Evolutionary conservation across 192 early-diverging fungal genomes (phyloP).

Genomic region (Phlyctochytrium bullatum): DNA sequence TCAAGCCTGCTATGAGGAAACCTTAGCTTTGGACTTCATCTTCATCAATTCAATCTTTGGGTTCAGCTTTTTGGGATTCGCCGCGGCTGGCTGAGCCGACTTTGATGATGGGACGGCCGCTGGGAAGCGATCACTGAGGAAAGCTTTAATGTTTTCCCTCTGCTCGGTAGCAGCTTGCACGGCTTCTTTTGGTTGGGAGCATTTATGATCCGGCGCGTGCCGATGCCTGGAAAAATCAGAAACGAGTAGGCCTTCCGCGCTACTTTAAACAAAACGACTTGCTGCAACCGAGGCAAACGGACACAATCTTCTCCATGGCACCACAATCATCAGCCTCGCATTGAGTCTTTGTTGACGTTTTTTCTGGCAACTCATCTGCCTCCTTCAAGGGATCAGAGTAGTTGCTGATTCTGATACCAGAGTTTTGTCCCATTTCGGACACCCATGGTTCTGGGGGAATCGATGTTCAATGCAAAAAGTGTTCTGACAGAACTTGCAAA

Average conservation of each 20-base stretch:
- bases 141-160: slow-evolving; percentile 14
- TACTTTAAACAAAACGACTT: slow-evolving; percentile 12
- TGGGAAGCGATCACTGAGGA: slow-evolving; percentile 1
- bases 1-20: not conserved
- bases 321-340: slow-evolving; percentile 7
- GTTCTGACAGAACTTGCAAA: slow-evolving; percentile 6
- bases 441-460: slow-evolving; percentile 17
- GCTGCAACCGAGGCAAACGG: slow-evolving; percentile 8
- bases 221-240: slow-evolving; percentile 5
- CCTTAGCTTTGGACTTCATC: slow-evolving; percentile 26
- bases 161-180: slow-evolving; percentile 7
- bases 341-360: slow-evolving; percentile 6
- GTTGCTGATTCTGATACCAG: not conserved
- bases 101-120: not conserved
- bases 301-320: slow-evolving; percentile 18
- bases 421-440: slow-evolving; percentile 1
- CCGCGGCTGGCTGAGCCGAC: not conserved
- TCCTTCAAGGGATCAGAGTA: not conserved
- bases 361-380: not conserved
- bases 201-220: slow-evolving; percentile 17
- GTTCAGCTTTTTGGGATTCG: slow-evolving; percentile 17
- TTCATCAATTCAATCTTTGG: slow-evolving; percentile 26
- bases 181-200: not conserved
- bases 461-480: slow-evolving; percentile 25
- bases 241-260: not conserved